These are phyloP conservation scores for Colletotrichum sp. DNA, from an alignment of 2,329 filamentous ascomycete species.

Conservation along the genomic window DNA sequence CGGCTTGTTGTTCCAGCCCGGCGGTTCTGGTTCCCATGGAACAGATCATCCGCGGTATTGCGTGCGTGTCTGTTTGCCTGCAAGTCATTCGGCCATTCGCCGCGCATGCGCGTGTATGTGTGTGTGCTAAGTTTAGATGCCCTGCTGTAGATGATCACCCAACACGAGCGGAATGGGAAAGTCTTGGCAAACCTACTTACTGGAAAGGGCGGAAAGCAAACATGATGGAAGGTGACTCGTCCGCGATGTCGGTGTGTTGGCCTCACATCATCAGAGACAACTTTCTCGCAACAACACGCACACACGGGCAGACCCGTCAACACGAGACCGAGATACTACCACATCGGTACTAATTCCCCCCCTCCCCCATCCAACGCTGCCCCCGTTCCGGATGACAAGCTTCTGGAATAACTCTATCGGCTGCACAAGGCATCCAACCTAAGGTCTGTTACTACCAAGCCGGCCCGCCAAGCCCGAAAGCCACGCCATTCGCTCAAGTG, in stretches of 20 bases:
- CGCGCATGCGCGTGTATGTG: neutral
- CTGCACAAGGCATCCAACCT: neutral
- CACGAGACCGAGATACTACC: neutral
- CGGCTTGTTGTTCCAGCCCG: neutral
- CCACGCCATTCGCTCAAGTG: neutral
- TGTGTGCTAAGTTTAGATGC: neutral
- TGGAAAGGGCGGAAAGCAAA: neutral
- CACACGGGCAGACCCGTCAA: neutral
- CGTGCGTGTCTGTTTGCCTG: neutral
- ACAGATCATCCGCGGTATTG: neutral
- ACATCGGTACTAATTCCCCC: neutral
- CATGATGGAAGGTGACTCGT: neutral
- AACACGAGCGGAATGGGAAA: neutral
- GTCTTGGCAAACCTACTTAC: neutral
- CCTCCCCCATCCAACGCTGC: neutral
- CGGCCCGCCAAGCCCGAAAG: neutral
- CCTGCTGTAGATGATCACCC: neutral
- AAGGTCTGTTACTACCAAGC: neutral
- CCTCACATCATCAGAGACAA: neutral
- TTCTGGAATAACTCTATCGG: slow-evolving; percentile 5
- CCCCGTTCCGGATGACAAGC: neutral
- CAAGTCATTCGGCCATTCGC: neutral
- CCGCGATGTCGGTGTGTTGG: no score
- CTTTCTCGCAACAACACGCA: neutral
- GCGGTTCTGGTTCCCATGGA: neutral